Conservation (phyloP, 2,329 filamentous ascomycete species). For the Knoxdaviesia capensis region DNA sequence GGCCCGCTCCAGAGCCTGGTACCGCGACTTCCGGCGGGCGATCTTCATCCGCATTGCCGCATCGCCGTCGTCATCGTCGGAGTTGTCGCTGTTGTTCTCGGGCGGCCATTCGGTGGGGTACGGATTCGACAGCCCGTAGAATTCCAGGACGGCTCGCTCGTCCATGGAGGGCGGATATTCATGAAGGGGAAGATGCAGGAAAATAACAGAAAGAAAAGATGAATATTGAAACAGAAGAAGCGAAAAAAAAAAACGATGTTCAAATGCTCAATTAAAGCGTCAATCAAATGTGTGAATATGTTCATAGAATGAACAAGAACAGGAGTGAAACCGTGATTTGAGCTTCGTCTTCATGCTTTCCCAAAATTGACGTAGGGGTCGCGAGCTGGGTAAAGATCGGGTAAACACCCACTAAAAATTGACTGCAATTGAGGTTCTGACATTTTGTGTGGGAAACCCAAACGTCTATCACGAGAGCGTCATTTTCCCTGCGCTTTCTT, state of each 20-base stretch:
- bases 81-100: constrained; percentile 52
- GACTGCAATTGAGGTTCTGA: too few relatives aligned
- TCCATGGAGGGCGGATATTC: constrained; percentile 23
- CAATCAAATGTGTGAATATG: too few relatives aligned
- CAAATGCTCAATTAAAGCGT: too few relatives aligned
- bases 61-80: constrained; percentile 38
- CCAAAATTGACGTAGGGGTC: too few relatives aligned
- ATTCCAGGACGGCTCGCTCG: constrained; percentile 61
- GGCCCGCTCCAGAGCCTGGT: constrained; percentile 63
- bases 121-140: constrained; percentile 67
- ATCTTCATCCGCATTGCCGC: constrained; percentile 17
- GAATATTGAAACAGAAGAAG: background rate
- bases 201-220: background rate
- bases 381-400: too few relatives aligned
- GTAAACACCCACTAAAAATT: too few relatives aligned
- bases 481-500: too few relatives aligned
- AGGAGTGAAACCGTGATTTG: too few relatives aligned
- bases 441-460: too few relatives aligned
- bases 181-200: background rate
- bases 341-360: too few relatives aligned
- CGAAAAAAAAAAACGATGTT: background rate
- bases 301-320: too few relatives aligned
- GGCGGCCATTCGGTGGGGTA: constrained; percentile 74
- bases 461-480: too few relatives aligned
- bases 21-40: constrained; percentile 52